A percentile compares a stretch with the other conserved stretches of the same genome.
These are phyloP conservation scores for Phytophthora citrophthora DNA, from an alignment of 352 stramenopile species.

Conservation along the genomic window DNA sequence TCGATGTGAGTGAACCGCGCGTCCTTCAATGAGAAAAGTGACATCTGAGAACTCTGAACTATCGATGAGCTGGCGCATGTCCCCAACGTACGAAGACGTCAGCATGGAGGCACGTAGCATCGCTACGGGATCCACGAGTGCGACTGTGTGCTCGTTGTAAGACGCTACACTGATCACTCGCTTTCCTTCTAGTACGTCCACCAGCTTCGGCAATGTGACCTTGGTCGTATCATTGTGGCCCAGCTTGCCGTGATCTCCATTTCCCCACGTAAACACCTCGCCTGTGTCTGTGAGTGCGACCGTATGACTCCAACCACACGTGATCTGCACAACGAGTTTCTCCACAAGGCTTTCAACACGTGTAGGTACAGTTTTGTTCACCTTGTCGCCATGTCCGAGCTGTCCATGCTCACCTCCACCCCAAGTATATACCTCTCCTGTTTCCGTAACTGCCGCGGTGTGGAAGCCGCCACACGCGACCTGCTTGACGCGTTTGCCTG, in stretches of 20 bases:
- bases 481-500: constrained; percentile 82
- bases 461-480: constrained; percentile 91
- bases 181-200: constrained; percentile 92
- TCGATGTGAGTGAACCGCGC: constrained; percentile 83
- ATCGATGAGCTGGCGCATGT: constrained; percentile 94
- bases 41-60: constrained; percentile 90
- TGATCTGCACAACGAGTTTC: constrained; percentile 94
- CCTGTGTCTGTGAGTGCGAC: constrained; percentile 93
- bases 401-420: constrained; percentile 94
- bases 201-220: constrained; percentile 93
- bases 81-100: constrained; percentile 85
- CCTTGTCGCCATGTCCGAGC: constrained; percentile 96
- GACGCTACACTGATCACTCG: constrained; percentile 95
- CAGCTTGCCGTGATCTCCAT: constrained; percentile 94
- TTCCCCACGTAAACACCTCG: constrained; percentile 94
- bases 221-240: constrained; percentile 95
- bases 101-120: constrained; percentile 79
- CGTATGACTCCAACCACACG: constrained; percentile 96
- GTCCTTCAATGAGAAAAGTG: constrained; percentile 87
- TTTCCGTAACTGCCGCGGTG: constrained; percentile 86
- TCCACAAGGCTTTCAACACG: constrained; percentile 90
- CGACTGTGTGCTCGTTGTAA: constrained; percentile 98
- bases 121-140: constrained; percentile 86
- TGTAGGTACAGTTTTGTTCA: constrained; percentile 95
- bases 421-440: constrained; percentile 89